These are phyloP conservation scores for Heterobasidion annosum DNA, from an alignment of 1,284 basidiomycete genomes.

Conservation along the genomic window DNA sequence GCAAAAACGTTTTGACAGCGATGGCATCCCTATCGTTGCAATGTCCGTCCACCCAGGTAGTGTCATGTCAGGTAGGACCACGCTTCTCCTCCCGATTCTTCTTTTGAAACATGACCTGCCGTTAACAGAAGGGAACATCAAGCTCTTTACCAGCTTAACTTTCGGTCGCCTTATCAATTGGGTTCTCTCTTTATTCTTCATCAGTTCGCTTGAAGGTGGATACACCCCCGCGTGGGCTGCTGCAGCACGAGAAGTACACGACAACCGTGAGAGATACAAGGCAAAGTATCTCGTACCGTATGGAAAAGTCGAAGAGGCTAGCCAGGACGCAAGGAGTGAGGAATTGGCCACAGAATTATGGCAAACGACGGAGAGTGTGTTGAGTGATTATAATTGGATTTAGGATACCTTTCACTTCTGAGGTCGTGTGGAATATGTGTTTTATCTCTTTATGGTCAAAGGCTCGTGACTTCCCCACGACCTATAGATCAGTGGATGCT, in stretches of 20 bases:
- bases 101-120: not conserved
- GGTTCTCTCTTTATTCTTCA: conserved; percentile 9
- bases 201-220: conserved; percentile 9
- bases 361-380: conserved; percentile 9
- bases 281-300: conserved; percentile 15
- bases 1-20: conserved; percentile 8
- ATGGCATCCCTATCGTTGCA: conserved; percentile 5
- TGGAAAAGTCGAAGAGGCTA: conserved; percentile 11
- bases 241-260: conserved; percentile 5
- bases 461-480: no score
- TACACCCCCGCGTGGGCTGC: conserved; percentile 13
- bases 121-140: conserved; percentile 10
- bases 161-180: conserved; percentile 9
- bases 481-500: no score
- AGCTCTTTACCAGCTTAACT: conserved; percentile 8
- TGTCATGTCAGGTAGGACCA: conserved; percentile 11
- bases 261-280: conserved; percentile 10
- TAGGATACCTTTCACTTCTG: not conserved
- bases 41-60: conserved; percentile 11
- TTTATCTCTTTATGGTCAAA: no score
- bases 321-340: conserved; percentile 9
- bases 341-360: conserved; percentile 12
- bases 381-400: not conserved
- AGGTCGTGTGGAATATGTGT: no score
- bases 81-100: not conserved